These are phyloP conservation scores for Chaetoscypha palmicola DNA, from an alignment of 2,329 filamentous ascomycete genomes.

Conservation along the genomic window DNA sequence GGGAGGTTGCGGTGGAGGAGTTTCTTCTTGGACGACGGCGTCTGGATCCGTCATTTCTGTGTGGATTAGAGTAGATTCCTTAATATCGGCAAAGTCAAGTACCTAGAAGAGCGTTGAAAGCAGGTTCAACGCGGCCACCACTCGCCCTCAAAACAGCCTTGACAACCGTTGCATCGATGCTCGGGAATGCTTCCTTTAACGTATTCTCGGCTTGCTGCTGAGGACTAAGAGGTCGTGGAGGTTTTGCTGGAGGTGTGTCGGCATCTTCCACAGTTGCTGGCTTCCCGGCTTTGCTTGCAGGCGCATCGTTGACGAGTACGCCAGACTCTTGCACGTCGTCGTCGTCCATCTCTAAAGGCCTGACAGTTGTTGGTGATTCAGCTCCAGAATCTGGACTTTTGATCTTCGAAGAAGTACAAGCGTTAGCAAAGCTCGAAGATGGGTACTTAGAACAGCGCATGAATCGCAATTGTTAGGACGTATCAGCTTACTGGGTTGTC, in stretches of 20 bases:
- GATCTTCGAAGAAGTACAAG: conserved; percentile 13
- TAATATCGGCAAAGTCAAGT: conserved; percentile 26
- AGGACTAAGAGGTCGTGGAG: conserved; percentile 74
- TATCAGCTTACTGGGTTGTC: conserved; percentile 35
- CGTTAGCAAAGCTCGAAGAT: conserved; percentile 8
- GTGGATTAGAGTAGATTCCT: conserved; percentile 6
- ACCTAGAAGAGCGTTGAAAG: conserved; percentile 92
- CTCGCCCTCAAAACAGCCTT: conserved; percentile 85
- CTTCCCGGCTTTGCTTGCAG: conserved; percentile 30
- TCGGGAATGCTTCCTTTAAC: conserved; percentile 88
- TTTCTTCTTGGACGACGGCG: conserved; percentile 48
- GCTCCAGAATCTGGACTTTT: conserved; percentile 35
- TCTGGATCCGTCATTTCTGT: conserved; percentile 74
- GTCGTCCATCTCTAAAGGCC: conserved; percentile 62
- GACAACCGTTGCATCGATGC: conserved; percentile 71
- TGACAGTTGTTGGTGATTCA: conserved; percentile 59
- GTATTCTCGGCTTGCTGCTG: conserved; percentile 81
- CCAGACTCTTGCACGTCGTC: conserved; percentile 60
- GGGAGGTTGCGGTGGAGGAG: conserved; percentile 74
- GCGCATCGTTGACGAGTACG: conserved; percentile 40
- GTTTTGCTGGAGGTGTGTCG: conserved; percentile 62
- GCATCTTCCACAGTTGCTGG: conserved; percentile 41
- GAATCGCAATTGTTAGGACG: conserved; percentile 18
- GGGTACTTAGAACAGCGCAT: background rate
- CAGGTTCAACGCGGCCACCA: conserved; percentile 79